Evolutionary conservation across 768 basidiomycete species (phyloP).

Genomic region (Rhizopogon vinicolor): DNA sequence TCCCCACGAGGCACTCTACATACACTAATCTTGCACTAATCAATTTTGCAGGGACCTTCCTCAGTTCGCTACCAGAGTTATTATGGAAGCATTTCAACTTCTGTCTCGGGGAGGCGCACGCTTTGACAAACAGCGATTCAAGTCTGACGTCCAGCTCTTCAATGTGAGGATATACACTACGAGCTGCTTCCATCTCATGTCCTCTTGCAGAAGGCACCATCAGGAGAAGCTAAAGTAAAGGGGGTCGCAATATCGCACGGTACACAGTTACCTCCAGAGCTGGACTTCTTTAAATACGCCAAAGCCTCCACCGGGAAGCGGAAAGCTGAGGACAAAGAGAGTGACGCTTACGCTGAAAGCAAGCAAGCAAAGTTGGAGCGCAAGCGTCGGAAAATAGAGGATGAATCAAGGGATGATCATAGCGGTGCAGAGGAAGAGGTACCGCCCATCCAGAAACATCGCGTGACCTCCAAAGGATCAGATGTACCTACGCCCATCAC

Average conservation of each 20-base stretch:
- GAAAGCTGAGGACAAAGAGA: constrained; percentile 28
- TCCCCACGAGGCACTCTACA: too few relatives aligned
- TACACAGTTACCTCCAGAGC: constrained; percentile 63
- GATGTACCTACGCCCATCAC: constrained; percentile 58
- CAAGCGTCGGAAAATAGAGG: constrained; percentile 27
- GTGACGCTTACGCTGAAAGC: constrained; percentile 9
- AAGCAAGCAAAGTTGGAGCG: constrained; percentile 7
- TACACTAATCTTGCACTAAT: neutral
- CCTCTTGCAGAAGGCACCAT: constrained; percentile 19
- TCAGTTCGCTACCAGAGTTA: neutral
- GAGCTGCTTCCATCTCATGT: neutral
- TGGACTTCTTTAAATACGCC: constrained; percentile 93
- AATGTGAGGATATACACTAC: constrained; percentile 40
- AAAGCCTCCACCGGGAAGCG: constrained; percentile 51
- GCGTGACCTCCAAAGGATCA: constrained; percentile 71
- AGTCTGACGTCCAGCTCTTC: constrained; percentile 68
- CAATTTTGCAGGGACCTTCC: neutral
- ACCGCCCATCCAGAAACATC: constrained; percentile 42
- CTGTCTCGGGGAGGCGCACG: constrained; percentile 81
- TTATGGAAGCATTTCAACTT: constrained; percentile 86
- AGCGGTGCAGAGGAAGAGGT: constrained; percentile 16
- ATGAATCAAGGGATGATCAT: constrained; percentile 19
- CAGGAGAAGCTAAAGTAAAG: constrained; percentile 17
- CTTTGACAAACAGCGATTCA: constrained; percentile 77
- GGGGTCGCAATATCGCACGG: constrained; percentile 21